phyloP scores from a whole-genome alignment of 1,284 basidiomycete genomes.

The Microbotryum violaceum region DNA sequence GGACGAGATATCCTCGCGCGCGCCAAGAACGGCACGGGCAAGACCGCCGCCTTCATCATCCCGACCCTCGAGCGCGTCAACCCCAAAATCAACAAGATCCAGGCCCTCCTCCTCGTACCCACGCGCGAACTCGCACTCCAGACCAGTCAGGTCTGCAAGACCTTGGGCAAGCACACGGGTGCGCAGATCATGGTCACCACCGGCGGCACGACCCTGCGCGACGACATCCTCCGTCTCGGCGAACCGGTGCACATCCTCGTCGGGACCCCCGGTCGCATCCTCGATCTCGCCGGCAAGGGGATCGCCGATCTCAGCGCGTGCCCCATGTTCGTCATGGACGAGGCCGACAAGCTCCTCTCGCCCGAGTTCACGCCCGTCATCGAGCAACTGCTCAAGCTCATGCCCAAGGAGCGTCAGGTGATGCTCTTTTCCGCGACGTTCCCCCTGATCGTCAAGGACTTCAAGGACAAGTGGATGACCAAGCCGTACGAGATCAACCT shows the following conservation, averaged over 20 bases:
- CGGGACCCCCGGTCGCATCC: conserved; percentile 90
- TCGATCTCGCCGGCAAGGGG: conserved; percentile 87
- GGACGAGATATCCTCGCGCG: conserved; percentile 64
- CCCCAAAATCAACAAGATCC: conserved; percentile 76
- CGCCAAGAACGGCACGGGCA: conserved; percentile 49
- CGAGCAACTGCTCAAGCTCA: conserved; percentile 83
- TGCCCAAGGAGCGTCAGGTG: conserved; percentile 83
- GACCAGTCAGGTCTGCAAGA: conserved; percentile 96
- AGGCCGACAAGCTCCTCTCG: conserved; percentile 95
- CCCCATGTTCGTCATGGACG: conserved; percentile 96
- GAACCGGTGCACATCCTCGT: conserved; percentile 93
- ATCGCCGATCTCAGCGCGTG: conserved; percentile 93
- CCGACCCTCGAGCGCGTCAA: conserved; percentile 92
- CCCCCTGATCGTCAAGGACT: conserved; percentile 98
- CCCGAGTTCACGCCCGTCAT: conserved; percentile 98
- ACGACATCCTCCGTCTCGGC: conserved; percentile 88
- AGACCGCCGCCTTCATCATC: conserved; percentile 98
- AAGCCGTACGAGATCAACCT: conserved; percentile 97
- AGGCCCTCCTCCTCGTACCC: conserved; percentile 86
- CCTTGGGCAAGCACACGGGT: conserved; percentile 78
- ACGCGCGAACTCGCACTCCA: conserved; percentile 92
- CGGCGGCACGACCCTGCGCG: conserved; percentile 93
- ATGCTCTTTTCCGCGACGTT: conserved; percentile 99
- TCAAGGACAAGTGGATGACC: conserved; percentile 99
- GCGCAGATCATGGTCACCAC: conserved; percentile 99